These are phyloP conservation scores for Clarireedia sp. DNA, from an alignment of 2,329 filamentous ascomycete species.

Conservation along the genomic window DNA sequence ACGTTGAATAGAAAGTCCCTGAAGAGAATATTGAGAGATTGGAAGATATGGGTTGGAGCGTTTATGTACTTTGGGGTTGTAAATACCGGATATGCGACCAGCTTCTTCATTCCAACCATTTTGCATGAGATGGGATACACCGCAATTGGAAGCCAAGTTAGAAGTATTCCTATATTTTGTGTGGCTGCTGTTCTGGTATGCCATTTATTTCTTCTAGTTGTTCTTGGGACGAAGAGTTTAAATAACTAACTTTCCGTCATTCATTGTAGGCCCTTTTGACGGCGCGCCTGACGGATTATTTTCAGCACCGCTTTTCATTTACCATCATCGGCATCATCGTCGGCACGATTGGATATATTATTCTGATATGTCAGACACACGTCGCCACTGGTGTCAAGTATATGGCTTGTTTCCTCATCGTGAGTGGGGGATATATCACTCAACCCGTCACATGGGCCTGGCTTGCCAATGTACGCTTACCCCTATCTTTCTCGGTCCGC, in stretches of 20 bases:
- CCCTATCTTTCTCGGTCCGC: neutral
- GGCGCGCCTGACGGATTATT: slow-evolving; percentile 14
- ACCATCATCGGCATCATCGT: slow-evolving; percentile 14
- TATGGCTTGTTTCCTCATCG: slow-evolving; percentile 32
- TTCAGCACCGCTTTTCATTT: slow-evolving; percentile 17
- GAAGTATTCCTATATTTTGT: slow-evolving; percentile 18
- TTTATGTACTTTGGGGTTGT: slow-evolving; percentile 55
- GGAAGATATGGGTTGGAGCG: slow-evolving; percentile 34
- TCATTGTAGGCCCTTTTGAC: neutral
- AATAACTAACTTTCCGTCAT: neutral
- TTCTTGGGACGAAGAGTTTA: neutral
- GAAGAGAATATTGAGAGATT: slow-evolving; percentile 36
- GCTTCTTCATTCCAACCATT: slow-evolving; percentile 22
- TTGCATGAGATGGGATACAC: slow-evolving; percentile 19
- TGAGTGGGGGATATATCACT: slow-evolving; percentile 30
- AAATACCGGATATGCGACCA: slow-evolving; percentile 34
- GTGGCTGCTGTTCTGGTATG: slow-evolving; percentile 10
- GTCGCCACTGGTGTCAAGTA: slow-evolving; percentile 37
- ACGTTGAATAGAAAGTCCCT: slow-evolving; percentile 30
- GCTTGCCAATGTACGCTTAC: slow-evolving; percentile 35
- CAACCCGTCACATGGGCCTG: slow-evolving; percentile 36
- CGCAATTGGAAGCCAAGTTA: slow-evolving; percentile 13
- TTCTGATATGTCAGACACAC: slow-evolving; percentile 33
- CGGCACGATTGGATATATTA: slow-evolving; percentile 15
- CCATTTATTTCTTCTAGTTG: neutral